Conservation (phyloP, 768 basidiomycete genomes). For the Leucosporidium yakuticum region DNA sequence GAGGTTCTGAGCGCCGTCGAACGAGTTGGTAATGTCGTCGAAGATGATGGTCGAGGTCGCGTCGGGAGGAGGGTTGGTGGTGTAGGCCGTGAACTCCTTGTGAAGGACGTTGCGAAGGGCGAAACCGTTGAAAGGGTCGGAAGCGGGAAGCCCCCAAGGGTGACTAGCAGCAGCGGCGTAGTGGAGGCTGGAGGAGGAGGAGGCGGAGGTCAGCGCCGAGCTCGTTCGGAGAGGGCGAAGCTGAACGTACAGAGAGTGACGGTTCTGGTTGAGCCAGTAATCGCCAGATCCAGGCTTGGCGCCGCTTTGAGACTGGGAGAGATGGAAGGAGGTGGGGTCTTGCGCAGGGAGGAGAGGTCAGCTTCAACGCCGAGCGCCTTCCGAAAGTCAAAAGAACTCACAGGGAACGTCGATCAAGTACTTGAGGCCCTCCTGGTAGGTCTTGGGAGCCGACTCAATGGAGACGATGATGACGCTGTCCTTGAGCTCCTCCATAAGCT, state of each 20-base stretch:
- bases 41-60: slow-evolving; percentile 15
- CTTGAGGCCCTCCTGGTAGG: slow-evolving; percentile 20
- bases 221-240: neutral
- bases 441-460: slow-evolving; percentile 31
- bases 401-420: slow-evolving; percentile 33
- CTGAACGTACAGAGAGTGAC: slow-evolving; percentile 18
- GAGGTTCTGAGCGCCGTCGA: slow-evolving; percentile 30
- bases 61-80: neutral
- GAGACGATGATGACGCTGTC: slow-evolving; percentile 26
- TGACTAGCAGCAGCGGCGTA: slow-evolving; percentile 30
- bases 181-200: neutral
- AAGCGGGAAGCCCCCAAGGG: slow-evolving; percentile 31
- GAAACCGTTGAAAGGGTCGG: slow-evolving; percentile 35
- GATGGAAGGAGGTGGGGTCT: slow-evolving; percentile 33
- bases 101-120: slow-evolving; percentile 25
- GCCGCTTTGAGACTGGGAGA: slow-evolving; percentile 9
- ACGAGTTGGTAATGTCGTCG: slow-evolving; percentile 29
- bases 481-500: slow-evolving; percentile 24
- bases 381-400: neutral
- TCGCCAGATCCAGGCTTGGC: slow-evolving; percentile 13
- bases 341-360: neutral
- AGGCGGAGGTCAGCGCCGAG: no score
- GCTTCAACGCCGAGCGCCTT: neutral
- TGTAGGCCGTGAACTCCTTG: slow-evolving; percentile 17
- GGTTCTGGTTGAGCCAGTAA: slow-evolving; percentile 22